Base-by-base conservation (phyloP, 805 yeast species). In the Candida dendrica region DNA sequence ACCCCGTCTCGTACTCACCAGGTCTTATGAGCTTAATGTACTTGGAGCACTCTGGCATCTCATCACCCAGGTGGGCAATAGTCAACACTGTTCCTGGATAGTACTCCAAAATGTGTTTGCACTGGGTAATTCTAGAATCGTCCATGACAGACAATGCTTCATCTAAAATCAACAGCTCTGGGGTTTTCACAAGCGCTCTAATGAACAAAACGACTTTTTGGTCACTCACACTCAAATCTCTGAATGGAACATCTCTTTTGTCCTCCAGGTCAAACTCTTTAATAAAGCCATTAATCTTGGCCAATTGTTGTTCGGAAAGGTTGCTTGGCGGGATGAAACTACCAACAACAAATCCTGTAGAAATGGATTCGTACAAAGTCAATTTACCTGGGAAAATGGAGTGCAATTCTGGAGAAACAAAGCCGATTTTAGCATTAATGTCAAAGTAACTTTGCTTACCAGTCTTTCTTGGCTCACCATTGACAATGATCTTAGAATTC, bases 71-170 rank as follows among this genome's bases (percentile, higher is more conserved):
- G 59, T 91, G 98, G 0, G 95, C 95, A 19, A 93, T 84, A 0
- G 84, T 69, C 30, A 91, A 69, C 3, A 81, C 79, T 0, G 96
- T 81, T 0, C 95, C 85, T 2, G 75, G 72, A 74, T 80, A 79
- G 38, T 65, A 55, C 31, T 73, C 63, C 22, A 71, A 59, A 6
- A 79, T 50, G 27, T 66, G 64, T 50, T 79, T 79, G 42, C 88
- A 83, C 38, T 64, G 68, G 33, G 67, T 66, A 45, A 81, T 68
- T 29, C 75, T 71, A 17, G 69, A 74, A 41, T 78, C 81, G 33
- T 83, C 85, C 93, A 91, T 86, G 14, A 89, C 95, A 18, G 95
- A 85, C 44, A 91, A 77, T 0, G 98, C 95, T 65, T 91, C 98
- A 61, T 91, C 98, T 3, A 91, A 66, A 37, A 91, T 82, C 40